Conservation (phyloP, 73 alveolate genomes). For the Paramecium caudatum region DNA sequence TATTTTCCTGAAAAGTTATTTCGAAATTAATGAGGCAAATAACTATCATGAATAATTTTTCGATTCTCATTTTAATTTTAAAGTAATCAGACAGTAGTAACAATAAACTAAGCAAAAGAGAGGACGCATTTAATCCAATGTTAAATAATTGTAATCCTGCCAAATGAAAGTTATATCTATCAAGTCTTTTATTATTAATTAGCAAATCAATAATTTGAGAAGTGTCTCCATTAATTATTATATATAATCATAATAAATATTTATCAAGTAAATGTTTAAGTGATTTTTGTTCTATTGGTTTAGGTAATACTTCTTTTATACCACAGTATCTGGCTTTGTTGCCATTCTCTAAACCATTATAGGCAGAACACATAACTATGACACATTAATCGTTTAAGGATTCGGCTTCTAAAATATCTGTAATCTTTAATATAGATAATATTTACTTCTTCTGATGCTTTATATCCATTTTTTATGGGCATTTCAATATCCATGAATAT, state of each 20-base stretch:
- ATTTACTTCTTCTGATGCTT: constrained; percentile 69
- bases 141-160: neutral
- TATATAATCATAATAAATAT: constrained; percentile 34
- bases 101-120: neutral
- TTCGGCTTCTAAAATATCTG: neutral
- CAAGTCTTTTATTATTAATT: constrained; percentile 41
- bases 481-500: constrained; percentile 65
- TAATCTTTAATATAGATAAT: too few species aligned
- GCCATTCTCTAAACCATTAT: neutral
- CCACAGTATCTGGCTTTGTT: neutral
- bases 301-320: neutral
- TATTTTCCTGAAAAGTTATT: neutral
- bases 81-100: neutral
- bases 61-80: neutral
- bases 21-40: neutral
- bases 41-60: neutral
- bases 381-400: neutral
- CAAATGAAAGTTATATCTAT: constrained; percentile 18
- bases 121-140: neutral
- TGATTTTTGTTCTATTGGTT: neutral
- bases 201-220: constrained; percentile 18
- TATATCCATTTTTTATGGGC: constrained; percentile 55
- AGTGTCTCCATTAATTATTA: constrained; percentile 27
- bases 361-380: constrained; percentile 4
- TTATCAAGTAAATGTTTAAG: constrained; percentile 21